These are phyloP conservation scores for Salix koriyanagi DNA, from an alignment of 345 rosid species.

Conservation along the genomic window DNA sequence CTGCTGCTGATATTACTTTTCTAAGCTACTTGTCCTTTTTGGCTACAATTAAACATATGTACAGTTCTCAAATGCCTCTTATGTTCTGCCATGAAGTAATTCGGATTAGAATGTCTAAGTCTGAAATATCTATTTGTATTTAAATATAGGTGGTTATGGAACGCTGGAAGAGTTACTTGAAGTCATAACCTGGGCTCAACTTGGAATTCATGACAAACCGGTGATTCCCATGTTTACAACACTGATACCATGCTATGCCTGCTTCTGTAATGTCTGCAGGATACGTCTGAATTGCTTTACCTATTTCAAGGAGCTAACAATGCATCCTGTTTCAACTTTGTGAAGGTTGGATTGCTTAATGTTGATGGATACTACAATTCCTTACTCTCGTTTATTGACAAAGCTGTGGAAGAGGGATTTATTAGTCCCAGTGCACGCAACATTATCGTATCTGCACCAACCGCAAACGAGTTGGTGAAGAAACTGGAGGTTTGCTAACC, in stretches of 20 bases:
- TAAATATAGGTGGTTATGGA: slow-evolving; percentile 80
- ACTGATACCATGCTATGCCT: neutral
- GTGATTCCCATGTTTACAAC: slow-evolving; percentile 27
- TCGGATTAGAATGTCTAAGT: neutral
- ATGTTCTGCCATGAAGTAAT: neutral
- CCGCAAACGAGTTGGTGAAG: slow-evolving; percentile 74
- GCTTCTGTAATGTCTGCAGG: neutral
- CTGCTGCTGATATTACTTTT: neutral
- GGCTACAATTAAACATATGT: neutral
- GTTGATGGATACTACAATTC: slow-evolving; percentile 99
- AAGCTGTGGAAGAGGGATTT: slow-evolving; percentile 98
- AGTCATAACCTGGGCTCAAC: slow-evolving; percentile 98
- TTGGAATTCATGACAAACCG: slow-evolving; percentile 96
- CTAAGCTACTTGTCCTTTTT: neutral
- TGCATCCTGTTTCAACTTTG: slow-evolving; percentile 1
- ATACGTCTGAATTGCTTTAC: neutral
- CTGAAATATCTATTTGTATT: neutral
- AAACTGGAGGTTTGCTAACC: slow-evolving; percentile 67
- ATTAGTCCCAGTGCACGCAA: slow-evolving; percentile 76
- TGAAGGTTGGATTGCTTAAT: slow-evolving; percentile 93
- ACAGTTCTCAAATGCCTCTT: neutral
- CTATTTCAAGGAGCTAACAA: slow-evolving; percentile 10
- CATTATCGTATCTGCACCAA: slow-evolving; percentile 86
- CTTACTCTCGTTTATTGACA: slow-evolving; percentile 85
- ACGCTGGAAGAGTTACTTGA: slow-evolving; percentile 97